Evolutionary conservation across 2,329 filamentous ascomycete species (phyloP).

Genomic region (Hymenoscyphus infarciens): DNA sequence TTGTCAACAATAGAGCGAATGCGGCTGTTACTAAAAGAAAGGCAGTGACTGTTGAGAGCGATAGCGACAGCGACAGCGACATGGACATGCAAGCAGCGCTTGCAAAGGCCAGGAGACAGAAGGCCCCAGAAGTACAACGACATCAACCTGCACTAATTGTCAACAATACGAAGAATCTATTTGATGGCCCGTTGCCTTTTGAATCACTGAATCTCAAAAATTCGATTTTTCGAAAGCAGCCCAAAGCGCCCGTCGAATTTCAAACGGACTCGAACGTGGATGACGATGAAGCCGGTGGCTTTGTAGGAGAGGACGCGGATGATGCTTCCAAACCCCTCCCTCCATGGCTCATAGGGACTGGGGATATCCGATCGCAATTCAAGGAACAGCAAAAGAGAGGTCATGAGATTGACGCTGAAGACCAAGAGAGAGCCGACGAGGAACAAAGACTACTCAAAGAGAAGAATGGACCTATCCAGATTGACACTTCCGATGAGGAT

Average conservation of each 20-base stretch:
- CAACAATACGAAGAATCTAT: constrained; percentile 58
- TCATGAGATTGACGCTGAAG: constrained; percentile 60
- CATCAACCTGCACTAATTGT: constrained; percentile 37
- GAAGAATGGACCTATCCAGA: constrained; percentile 53
- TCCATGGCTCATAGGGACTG: constrained; percentile 65
- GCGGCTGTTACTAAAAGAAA: constrained; percentile 50
- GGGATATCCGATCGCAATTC: constrained; percentile 63
- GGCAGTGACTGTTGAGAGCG: constrained; percentile 35
- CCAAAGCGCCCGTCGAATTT: constrained; percentile 11
- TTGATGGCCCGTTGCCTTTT: constrained; percentile 84
- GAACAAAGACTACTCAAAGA: constrained; percentile 48
- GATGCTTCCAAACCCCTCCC: constrained; percentile 54
- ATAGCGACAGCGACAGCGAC: constrained; percentile 75
- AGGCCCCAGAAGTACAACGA: constrained; percentile 42
- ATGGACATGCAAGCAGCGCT: constrained; percentile 77
- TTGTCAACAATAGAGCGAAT: constrained; percentile 70
- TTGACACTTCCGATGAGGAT: constrained; percentile 57
- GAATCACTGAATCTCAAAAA: constrained; percentile 75
- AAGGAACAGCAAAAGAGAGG: constrained; percentile 56
- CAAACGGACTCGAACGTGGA: constrained; percentile 18
- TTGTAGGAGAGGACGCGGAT: constrained; percentile 36
- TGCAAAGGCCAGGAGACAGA: constrained; percentile 63
- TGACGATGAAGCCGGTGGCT: constrained; percentile 39
- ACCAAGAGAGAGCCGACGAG: constrained; percentile 54
- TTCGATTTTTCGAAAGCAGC: constrained; percentile 51